phyloP scores from a whole-genome alignment of 495 filamentous ascomycete species.

The Talaromyces borbonicus region DNA sequence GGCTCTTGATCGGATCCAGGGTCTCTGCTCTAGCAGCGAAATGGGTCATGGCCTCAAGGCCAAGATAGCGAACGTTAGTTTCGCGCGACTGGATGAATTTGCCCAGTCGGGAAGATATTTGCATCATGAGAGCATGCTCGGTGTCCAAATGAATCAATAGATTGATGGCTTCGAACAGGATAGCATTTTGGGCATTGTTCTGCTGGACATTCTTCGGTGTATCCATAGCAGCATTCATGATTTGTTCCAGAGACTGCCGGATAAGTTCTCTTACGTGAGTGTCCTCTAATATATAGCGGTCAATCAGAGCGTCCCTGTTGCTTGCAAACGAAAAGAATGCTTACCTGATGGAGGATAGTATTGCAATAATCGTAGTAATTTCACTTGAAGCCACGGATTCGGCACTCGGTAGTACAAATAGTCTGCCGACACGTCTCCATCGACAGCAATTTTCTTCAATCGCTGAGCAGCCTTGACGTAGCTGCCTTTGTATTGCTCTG shows the following conservation, averaged over 20 bases:
- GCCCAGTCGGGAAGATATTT: constrained; percentile 87
- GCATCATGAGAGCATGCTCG: constrained; percentile 89
- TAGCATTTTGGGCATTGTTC: constrained; percentile 97
- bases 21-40: constrained; percentile 91
- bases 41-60: constrained; percentile 96
- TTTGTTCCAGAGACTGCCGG: constrained; percentile 80
- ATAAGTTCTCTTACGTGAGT: constrained; percentile 86
- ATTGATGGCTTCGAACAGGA: constrained; percentile 97
- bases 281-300: constrained; percentile 52
- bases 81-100: constrained; percentile 96
- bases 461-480: constrained; percentile 88
- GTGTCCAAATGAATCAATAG: constrained; percentile 98
- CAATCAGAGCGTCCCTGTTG: constrained; percentile 9
- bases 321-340: constrained; percentile 9
- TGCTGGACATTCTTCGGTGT: constrained; percentile 98
- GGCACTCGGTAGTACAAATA: constrained; percentile 99
- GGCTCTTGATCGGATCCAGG: constrained; percentile 94
- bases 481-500: constrained; percentile 85
- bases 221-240: constrained; percentile 82
- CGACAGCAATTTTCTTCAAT: constrained; percentile 79
- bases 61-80: constrained; percentile 96
- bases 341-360: constrained; percentile 93
- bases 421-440: constrained; percentile 75
- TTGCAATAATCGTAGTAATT: constrained; percentile 80
- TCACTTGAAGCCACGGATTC: constrained; percentile 97